Base-by-base conservation (phyloP, 352 stramenopile species). In the Phytopythium montanum region DNA sequence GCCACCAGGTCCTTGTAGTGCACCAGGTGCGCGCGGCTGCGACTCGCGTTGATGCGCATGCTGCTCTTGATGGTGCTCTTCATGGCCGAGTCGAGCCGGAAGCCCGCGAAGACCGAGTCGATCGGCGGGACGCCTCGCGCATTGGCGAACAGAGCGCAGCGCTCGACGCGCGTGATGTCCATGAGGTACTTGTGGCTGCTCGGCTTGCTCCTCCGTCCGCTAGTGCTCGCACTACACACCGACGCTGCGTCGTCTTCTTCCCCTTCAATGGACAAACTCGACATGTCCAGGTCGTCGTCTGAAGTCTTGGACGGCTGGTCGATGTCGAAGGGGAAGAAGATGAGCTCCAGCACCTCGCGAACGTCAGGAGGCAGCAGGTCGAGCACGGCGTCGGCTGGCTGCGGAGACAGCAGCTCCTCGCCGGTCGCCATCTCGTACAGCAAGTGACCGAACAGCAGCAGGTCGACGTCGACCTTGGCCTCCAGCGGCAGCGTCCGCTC, bases 371-470 rank as follows among this genome's bases (percentile, higher is more conserved):
- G 53, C n/a, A 90, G 45, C 55, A 79, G 71, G 31, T 85, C 65
- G 0, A 92, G 56, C 25, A 89, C 75, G 21, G 54, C 56, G 59
- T 76, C 67, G 16, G 84, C 73, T 1, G 83, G 83, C 39, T 66
- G 57, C 2, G 72, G 54, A 19, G 66, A 66, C 19, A 68, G 25
- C 1, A 92, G 64, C 61, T 90, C 81, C 69, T 73, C 64, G 1
- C 83, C 83, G 3, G 79, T 90, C 0, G 76, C 81, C 83, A 92
- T 90, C 52, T 92, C 83, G 52, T 90, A 92, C 53, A 92, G 51
- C 31, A 90, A 66, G 10, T 88, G 81, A 7, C 83, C 81, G 58
- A 91, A 87, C 1, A 88, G 63, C 23, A 92, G 68, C 29, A 91
- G 13, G 56, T 93, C 84, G 25, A 91, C 68, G 60, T 87, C 81